Conservation (phyloP, 805 yeast species). For the Ogataea trehalophila region DNA sequence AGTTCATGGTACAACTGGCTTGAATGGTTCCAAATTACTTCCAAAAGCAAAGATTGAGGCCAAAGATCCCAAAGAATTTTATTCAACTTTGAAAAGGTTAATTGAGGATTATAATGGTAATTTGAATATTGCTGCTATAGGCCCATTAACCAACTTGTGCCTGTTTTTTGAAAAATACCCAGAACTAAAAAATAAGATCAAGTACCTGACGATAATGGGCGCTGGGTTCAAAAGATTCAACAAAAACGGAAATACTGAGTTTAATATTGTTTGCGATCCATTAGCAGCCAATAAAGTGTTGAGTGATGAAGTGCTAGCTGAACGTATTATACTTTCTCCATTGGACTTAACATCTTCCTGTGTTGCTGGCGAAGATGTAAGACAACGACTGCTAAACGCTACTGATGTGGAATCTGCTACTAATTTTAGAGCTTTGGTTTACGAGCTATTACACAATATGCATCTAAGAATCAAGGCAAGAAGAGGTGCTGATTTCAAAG, state of each 20-base stretch:
- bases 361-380: conserved; percentile 41
- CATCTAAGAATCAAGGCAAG: conserved; percentile 38
- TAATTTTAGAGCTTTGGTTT: conserved; percentile 48
- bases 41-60: conserved; percentile 39
- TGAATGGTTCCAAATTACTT: conserved; percentile 68
- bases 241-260: conserved; percentile 50
- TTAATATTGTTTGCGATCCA: conserved; percentile 73
- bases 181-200: conserved; percentile 42
- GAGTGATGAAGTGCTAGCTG: conserved; percentile 38
- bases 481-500: conserved; percentile 39
- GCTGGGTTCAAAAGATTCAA: conserved; percentile 43
- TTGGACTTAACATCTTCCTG: conserved; percentile 69
- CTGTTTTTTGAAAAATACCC: conserved; percentile 52
- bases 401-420: conserved; percentile 28
- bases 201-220: conserved; percentile 69
- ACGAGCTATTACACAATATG: conserved; percentile 50
- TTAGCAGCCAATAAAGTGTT: conserved; percentile 62
- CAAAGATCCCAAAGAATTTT: conserved; percentile 14
- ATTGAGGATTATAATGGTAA: conserved; percentile 37
- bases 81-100: conserved; percentile 18
- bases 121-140: conserved; percentile 65
- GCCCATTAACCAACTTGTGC: conserved; percentile 72
- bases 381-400: conserved; percentile 35
- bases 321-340: conserved; percentile 54
- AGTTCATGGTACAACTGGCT: conserved; percentile 70